Evolutionary conservation across 768 basidiomycete species (phyloP), one percentile per base, ranked within the genome.

Genomic region (Saitozyma sp.): DNA sequence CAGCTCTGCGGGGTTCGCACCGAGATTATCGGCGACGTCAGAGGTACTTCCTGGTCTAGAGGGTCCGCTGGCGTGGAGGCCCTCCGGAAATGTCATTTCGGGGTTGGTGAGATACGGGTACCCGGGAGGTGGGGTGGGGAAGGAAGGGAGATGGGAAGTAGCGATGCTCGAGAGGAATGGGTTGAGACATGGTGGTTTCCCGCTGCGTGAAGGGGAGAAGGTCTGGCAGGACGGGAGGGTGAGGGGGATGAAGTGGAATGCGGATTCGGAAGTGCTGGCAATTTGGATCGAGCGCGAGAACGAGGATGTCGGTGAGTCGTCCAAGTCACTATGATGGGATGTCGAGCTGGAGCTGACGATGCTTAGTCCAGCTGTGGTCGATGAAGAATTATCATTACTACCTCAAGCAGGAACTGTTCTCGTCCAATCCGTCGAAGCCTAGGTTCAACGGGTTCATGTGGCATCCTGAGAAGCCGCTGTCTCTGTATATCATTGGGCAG

Each of bases 321-420:
- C 38, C 11, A 17, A 13, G 43, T 29, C 29, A 29, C 5, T 29
- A 29, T 29, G 29, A 29, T 29, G 29, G 29, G 29, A 19, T 19
- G 10, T 14, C 41, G 41, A 29, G 13, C 16, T 9, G 17, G 29
- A 41, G 60, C 60, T 54, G 40, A 20, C n/a, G 56, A 52, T 29
- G 29, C 14, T 7, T 75, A 88, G 91, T 98, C 16, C 96, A 99
- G 80, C 81, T 98, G 0, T 99, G 93, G 92, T 89, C 91, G 0
- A 91, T 84, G 8, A 87, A 90, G 39, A 99, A 99, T 75, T 98
- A 96, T 78, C 88, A 97, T 74, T 98, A 96, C 92, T 96, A 97
- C 80, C 84, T 97, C 62, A 97, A 97, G 79, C 92, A 95, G 75
- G 91, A 94, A 75, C 82, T 96, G 42, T 71, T 80, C 17, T 63